Base-by-base conservation (phyloP, 2,329 filamentous ascomycete genomes). In the Bisporella sp. region DNA sequence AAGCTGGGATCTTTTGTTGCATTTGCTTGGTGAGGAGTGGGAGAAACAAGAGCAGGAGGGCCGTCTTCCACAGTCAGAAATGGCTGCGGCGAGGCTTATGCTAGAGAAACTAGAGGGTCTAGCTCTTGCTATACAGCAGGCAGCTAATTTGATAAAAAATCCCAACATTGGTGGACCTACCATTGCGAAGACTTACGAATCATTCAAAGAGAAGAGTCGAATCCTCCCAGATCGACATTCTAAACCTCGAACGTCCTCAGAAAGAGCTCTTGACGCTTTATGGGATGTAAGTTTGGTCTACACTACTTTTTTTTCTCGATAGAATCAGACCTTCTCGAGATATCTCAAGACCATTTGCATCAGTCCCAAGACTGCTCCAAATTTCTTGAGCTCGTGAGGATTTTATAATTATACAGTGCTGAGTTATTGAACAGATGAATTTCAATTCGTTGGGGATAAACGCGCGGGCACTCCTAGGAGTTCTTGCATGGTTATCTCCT, bases 71-170 rank as follows among this genome's bases (percentile, higher is more conserved):
- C 33, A 31, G 29, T 31, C 48, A 8, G 48, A 50, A 29, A 29
- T 46, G 4, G 32, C 28, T 11, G 48, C 48, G 9, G 48, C 48
- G 28, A 50, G 42, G 32, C 31, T 31, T 28, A 12, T 45, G 13
- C 35, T 50, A 5, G 33, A 4, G 4, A 28, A 41, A 41, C 30
- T 50, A 7, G 42, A 41, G 4, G 48, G 48, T 5, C 31, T 50
- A 13, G 48, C 48, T 28, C 44, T 50, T 5, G 48, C 48, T 5
- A 50, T 50, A 37, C 48, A 46, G 37, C 48, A 50, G 37, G 48
- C 48, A 30, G 51, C 51, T 35, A 11, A 31, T 5, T 33, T 50
- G 13, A 53, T 53, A 28, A 47, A 40, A 12, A 33, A 50, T n/a
- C 32, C 47, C 11, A 32, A 40, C 7, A 47, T 53, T 40, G 51